These are phyloP conservation scores for Zelopaecilomyces penicillatus DNA, from an alignment of 2,329 filamentous ascomycete species.

Conservation along the genomic window DNA sequence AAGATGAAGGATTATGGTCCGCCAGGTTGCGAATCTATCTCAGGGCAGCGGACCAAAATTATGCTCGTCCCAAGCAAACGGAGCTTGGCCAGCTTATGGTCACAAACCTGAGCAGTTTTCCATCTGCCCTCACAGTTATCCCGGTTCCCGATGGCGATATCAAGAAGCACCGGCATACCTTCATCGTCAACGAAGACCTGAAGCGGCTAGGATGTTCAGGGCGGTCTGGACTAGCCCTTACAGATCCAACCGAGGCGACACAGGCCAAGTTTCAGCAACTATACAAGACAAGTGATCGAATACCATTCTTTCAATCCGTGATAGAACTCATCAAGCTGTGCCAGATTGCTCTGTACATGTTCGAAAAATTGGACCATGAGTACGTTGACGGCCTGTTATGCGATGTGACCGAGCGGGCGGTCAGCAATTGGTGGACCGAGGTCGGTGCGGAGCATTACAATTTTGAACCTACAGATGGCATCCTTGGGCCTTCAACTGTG, in stretches of 20 bases:
- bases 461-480: slow-evolving; percentile 84
- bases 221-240: slow-evolving; percentile 73
- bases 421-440: slow-evolving; percentile 94
- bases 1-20: slow-evolving; percentile 73
- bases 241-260: slow-evolving; percentile 69
- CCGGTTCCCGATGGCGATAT: slow-evolving; percentile 81
- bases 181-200: slow-evolving; percentile 89
- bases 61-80: slow-evolving; percentile 77
- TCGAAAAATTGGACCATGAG: slow-evolving; percentile 76
- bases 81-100: slow-evolving; percentile 80
- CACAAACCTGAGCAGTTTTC: slow-evolving; percentile 87
- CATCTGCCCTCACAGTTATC: slow-evolving; percentile 87
- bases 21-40: slow-evolving; percentile 74
- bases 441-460: slow-evolving; percentile 89
- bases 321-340: slow-evolving; percentile 86
- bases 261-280: slow-evolving; percentile 87
- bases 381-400: slow-evolving; percentile 90
- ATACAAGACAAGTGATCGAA: slow-evolving; percentile 78
- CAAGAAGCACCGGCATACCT: slow-evolving; percentile 67
- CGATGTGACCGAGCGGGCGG: slow-evolving; percentile 81
- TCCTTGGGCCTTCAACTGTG: slow-evolving; percentile 85
- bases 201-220: slow-evolving; percentile 91
- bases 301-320: slow-evolving; percentile 69
- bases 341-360: slow-evolving; percentile 79
- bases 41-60: slow-evolving; percentile 73